These are phyloP conservation scores for Stentor coeruleus DNA, from an alignment of 73 alveolate genomes.

Conservation along the genomic window DNA sequence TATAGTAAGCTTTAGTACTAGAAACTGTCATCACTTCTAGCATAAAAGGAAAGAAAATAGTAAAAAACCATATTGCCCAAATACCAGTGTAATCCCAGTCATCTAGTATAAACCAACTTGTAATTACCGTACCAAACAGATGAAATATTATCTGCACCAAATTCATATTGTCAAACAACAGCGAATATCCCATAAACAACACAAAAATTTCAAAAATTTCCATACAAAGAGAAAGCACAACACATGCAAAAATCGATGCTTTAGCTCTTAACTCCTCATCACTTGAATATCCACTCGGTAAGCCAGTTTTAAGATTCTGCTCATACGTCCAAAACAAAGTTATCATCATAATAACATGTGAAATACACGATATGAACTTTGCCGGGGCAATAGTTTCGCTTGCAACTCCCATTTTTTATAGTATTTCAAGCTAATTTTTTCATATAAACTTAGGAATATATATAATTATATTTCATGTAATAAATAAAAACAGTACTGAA, in stretches of 20 bases:
- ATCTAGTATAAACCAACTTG: constrained; percentile 30
- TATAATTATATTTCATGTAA: too few species aligned
- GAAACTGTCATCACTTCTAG: constrained; percentile 9
- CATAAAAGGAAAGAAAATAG: not conserved
- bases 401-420: not conserved
- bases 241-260: not conserved
- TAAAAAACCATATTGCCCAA: constrained; percentile 27
- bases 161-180: constrained; percentile 21
- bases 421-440: too few species aligned
- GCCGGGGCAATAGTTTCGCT: constrained; percentile 10
- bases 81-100: constrained; percentile 17
- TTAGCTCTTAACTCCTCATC: not conserved
- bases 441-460: too few species aligned
- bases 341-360: constrained; percentile 11
- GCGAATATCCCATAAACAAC: constrained; percentile 4
- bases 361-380: not conserved
- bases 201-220: not conserved
- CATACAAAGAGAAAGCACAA: not conserved
- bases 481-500: too few species aligned
- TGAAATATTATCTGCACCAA: constrained; percentile 22
- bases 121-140: not conserved
- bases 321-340: constrained; percentile 4
- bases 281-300: not conserved
- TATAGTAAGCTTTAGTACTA: not conserved
- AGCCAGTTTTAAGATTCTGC: not conserved